Evolutionary conservation across 805 yeast species (phyloP).

Genomic region (Dipodascus geniculatus): DNA sequence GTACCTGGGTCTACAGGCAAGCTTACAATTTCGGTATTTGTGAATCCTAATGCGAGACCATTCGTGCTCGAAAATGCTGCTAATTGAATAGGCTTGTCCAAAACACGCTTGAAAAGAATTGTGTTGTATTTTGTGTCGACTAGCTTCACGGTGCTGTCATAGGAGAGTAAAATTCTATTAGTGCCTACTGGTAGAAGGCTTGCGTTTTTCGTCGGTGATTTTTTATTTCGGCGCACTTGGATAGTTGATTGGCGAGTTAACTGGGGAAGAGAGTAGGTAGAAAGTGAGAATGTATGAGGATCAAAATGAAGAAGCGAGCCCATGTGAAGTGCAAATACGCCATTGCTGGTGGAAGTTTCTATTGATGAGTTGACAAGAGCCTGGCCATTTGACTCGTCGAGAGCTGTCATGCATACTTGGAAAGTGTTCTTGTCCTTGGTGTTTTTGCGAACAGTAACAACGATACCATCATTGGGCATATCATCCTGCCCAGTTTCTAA

Average conservation of each 20-base stretch:
- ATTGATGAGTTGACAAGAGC: slow-evolving; percentile 8
- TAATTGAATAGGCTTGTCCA: slow-evolving; percentile 11
- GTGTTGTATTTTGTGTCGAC: slow-evolving; percentile 27
- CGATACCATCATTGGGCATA: slow-evolving; percentile 8
- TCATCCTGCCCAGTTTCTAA: slow-evolving; percentile 1
- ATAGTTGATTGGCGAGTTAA: not conserved
- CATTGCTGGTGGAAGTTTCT: slow-evolving; percentile 6
- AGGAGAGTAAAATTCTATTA: slow-evolving; percentile 19
- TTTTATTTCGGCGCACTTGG: not conserved
- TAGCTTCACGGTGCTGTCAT: slow-evolving; percentile 23
- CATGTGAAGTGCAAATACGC: slow-evolving; percentile 8
- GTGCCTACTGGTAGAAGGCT: slow-evolving; percentile 17
- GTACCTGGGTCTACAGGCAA: slow-evolving; percentile 46
- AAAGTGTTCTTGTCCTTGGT: slow-evolving; percentile 9
- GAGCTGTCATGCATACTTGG: slow-evolving; percentile 13
- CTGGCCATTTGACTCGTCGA: slow-evolving; percentile 6
- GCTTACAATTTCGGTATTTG: slow-evolving; percentile 18
- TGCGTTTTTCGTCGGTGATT: slow-evolving; percentile 1
- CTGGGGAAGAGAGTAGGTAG: slow-evolving; percentile 3
- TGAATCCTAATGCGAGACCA: slow-evolving; percentile 14
- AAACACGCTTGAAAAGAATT: slow-evolving; percentile 12
- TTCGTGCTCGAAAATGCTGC: slow-evolving; percentile 4
- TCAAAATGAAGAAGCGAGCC: slow-evolving; percentile 10
- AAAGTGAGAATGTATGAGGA: slow-evolving; percentile 18
- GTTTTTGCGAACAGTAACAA: slow-evolving; percentile 10